A percentile compares a stretch with the other conserved stretches of the same genome.
phyloP scores from a whole-genome alignment of 2,329 filamentous ascomycete species.

The Talaromyces verruculosus region DNA sequence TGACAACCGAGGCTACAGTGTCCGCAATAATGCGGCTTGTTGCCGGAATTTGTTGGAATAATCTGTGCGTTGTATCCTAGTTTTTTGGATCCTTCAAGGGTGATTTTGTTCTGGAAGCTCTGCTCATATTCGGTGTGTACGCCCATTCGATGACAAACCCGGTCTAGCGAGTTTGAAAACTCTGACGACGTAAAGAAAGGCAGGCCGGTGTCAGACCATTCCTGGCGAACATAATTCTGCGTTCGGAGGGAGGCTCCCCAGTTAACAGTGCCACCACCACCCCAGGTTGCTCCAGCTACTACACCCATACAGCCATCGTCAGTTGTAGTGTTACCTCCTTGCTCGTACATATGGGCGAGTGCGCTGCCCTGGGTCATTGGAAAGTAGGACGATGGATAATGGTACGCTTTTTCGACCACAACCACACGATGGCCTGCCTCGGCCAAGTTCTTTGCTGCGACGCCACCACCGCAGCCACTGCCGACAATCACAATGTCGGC shows the following conservation, averaged over 20 bases:
- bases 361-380: constrained; percentile 69
- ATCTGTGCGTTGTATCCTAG: constrained; percentile 69
- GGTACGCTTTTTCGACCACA: constrained; percentile 79
- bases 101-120: constrained; percentile 67
- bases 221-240: constrained; percentile 71
- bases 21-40: constrained; percentile 72
- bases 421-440: constrained; percentile 73
- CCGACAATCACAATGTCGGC: constrained; percentile 84
- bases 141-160: constrained; percentile 76
- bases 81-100: constrained; percentile 73
- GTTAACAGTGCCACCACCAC: constrained; percentile 84
- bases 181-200: constrained; percentile 70
- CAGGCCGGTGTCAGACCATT: constrained; percentile 73
- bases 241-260: constrained; percentile 71
- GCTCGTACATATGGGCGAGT: constrained; percentile 66
- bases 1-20: constrained; percentile 61
- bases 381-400: constrained; percentile 69
- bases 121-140: constrained; percentile 69
- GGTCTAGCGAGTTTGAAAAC: constrained; percentile 77
- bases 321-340: constrained; percentile 58
- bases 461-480: constrained; percentile 81
- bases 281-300: constrained; percentile 71
- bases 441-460: constrained; percentile 76
- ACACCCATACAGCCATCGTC: constrained; percentile 62
- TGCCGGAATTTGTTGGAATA: constrained; percentile 78